Percentiles rank a stretch among this genome's conserved stretches.
These are phyloP conservation scores for Trichocomaceae sp. DNA, from an alignment of 2,329 filamentous ascomycete genomes.

Conservation along the genomic window DNA sequence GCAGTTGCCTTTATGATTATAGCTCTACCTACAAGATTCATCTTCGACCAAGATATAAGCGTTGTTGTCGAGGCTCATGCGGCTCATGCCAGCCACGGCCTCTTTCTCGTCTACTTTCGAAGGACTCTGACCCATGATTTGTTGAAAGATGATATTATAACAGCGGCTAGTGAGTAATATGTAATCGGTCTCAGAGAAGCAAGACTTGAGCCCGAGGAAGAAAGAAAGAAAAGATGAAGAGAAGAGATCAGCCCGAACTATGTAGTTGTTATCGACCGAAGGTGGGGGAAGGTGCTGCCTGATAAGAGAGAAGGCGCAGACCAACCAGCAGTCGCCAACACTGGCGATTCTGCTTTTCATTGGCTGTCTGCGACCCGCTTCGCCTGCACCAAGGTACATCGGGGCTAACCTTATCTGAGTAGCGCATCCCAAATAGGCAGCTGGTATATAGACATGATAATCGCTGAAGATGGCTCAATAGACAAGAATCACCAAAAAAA, in stretches of 20 bases:
- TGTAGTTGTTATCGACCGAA: background rate
- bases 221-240: background rate
- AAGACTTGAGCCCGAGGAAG: background rate
- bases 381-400: background rate
- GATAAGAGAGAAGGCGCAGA: background rate
- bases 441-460: background rate
- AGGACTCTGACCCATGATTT: conserved; percentile 7
- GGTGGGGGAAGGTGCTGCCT: background rate
- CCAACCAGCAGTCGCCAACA: background rate
- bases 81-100: conserved; percentile 8
- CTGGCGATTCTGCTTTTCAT: background rate
- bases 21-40: conserved; percentile 11
- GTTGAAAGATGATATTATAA: background rate
- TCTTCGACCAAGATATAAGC: conserved; percentile 13
- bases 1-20: background rate
- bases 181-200: background rate
- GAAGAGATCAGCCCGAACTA: background rate
- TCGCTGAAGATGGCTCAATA: background rate
- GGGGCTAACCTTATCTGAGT: background rate
- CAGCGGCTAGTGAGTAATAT: background rate
- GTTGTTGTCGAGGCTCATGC: conserved; percentile 11
- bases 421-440: background rate
- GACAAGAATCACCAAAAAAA: background rate
- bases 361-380: background rate
- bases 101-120: conserved; percentile 11